Base-by-base conservation (phyloP, 768 basidiomycete species). In the Favolaschia claudopus region DNA sequence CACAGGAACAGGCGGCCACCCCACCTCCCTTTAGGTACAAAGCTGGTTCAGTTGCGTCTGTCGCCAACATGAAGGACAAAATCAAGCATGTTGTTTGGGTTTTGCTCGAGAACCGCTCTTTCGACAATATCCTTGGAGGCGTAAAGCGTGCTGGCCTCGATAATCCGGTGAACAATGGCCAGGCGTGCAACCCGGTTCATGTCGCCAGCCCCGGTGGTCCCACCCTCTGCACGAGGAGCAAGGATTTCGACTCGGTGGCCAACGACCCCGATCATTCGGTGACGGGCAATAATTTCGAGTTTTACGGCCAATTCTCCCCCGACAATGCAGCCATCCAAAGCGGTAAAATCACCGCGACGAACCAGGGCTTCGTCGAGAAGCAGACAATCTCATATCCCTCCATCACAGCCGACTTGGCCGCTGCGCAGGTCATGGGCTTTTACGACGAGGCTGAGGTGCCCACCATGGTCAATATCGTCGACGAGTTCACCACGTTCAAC, bases 111-210 rank as follows among this genome's bases (percentile, higher is more conserved):
- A 73, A 73, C 45, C 66, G 70, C 7, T 72, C 72, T 1, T 73
- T 73, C 52, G 72, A 73, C 54, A 70, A 69, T 43, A 67, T 73
- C 52, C 64, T 72, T 25, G 72, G 72, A 15, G 68, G 60, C 20
- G 42, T 73, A 15, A 47, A 50, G 1, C 66, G 63, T 45, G 53
- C 55, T 17, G 60, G 60, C 19, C 33, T 67, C 10, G 67, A 68
- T 47, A 66, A 72, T 60, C 62, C 62, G 9, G 25, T 50, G 45
- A 63, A 65, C 31, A 63, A 69, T 13, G 58, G 64, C 6, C 25
- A 65, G 24, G 58, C 62, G 19, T 72, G 71, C 61, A 70, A 69
- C 31, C 68, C 70, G 4, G 49, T 63, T 25, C 63, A 68, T 47
- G 48, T 70, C 17, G 55, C 58, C 34, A 33, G 45, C 5, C 64